phyloP scores from a whole-genome alignment of 192 early-diverging fungal genomes.

The Lobosporangium transversale region DNA sequence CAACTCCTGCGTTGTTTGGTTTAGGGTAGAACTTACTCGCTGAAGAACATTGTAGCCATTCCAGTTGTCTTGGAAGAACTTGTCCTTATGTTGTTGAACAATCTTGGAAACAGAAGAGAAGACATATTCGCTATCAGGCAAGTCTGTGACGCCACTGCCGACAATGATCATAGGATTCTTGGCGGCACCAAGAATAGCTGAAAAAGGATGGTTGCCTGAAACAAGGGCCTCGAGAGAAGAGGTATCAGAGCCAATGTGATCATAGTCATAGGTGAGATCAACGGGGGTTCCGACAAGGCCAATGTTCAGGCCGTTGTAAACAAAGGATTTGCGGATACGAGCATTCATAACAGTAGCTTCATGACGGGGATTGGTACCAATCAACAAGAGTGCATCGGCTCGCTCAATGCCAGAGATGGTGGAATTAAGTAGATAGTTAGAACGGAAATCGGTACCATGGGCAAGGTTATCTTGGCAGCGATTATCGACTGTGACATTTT shows the following conservation, averaged over 20 bases:
- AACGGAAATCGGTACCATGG: conserved; percentile 81
- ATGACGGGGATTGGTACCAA: conserved; percentile 96
- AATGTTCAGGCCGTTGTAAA: conserved; percentile 82
- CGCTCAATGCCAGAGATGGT: conserved; percentile 90
- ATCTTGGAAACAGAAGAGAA: conserved; percentile 82
- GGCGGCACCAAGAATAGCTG: conserved; percentile 77
- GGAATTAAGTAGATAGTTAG: conserved; percentile 89
- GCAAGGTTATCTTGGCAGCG: conserved; percentile 60
- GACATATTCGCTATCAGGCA: conserved; percentile 77
- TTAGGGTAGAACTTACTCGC: conserved; percentile 73
- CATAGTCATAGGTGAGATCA: conserved; percentile 92
- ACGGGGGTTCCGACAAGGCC: conserved; percentile 82
- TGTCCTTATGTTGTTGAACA: conserved; percentile 71
- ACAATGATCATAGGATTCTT: conserved; percentile 93
- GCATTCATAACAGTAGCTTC: conserved; percentile 97
- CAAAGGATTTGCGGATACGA: conserved; percentile 92
- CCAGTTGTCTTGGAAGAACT: conserved; percentile 81
- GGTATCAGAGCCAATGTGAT: conserved; percentile 78
- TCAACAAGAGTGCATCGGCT: conserved; percentile 89
- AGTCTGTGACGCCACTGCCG: conserved; percentile 82
- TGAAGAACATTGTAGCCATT: conserved; percentile 95
- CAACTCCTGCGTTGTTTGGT: no score
- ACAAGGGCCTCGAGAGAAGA: conserved; percentile 75
- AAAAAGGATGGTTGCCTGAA: conserved; percentile 77
- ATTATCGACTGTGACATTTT: conserved; percentile 84